Base-by-base conservation (phyloP, 148 eudicot genomes). In the Amaranthus cruentus region DNA sequence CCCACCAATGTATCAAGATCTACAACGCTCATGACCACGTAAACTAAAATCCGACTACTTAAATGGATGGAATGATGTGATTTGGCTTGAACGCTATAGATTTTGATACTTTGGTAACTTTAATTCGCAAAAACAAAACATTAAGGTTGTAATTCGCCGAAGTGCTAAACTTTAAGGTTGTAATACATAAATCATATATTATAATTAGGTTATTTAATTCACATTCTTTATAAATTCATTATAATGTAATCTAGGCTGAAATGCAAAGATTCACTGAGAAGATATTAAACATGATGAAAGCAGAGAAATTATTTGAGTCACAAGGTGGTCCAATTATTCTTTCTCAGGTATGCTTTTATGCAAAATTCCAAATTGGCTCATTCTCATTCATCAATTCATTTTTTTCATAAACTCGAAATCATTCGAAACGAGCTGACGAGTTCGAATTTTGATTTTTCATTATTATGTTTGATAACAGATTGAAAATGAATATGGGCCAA, bases 281-380 rank as follows among this genome's bases (percentile, higher is more conserved):
- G 80, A 93, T 93, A 77, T 97, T 93, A 64, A 70, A 87, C 75
- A 87, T 93, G 92, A 91, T 93, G 97, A 93, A 91, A 81, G 85
- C 85, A 44, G 94, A 91, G 68, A 84, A 75, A 68, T 63, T 93
- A 62, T 93, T 78, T 76, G 94, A 89, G 83, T 80, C 98, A 73
- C 98, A 93, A 63, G 98, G 98, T 15, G 98, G 98, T 73, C 98
- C 98, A 64, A 89, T 93, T 18, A 93, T 93, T 49, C 72, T 93
- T 73, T 93, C 98, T 9, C 98, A 93, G 98, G 98, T 93, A 74
- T 47, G 64, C 21, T 71, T 62, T 83, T 85, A 51, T 52, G 72
- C 38, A 28, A 28, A 28, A 28, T 28, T 47, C 55, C 55, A 58
- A 65, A 75, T 5, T 66, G 10, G 47, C 69, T 57, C 46, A 48